Evolutionary conservation across 192 early-diverging fungal species (phyloP).

Genomic region (Backusella macrospora): DNA sequence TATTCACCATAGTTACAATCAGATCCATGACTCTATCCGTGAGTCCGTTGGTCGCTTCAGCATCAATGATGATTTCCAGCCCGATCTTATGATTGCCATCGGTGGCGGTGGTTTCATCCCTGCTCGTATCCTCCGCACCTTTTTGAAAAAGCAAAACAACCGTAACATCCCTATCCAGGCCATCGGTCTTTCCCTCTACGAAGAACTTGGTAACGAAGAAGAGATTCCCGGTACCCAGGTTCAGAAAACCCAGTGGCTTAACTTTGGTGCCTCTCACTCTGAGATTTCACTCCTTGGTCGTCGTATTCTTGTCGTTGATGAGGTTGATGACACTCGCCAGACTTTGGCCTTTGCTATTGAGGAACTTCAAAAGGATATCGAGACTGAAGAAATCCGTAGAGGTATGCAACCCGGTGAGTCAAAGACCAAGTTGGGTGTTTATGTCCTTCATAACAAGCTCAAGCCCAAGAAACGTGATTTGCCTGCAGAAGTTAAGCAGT

Average conservation of each 20-base stretch:
- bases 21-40: constrained; percentile 61
- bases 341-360: constrained; percentile 74
- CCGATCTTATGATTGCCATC: constrained; percentile 77
- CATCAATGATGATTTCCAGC: constrained; percentile 65
- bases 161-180: constrained; percentile 81
- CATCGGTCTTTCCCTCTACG: constrained; percentile 76
- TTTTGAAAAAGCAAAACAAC: constrained; percentile 66
- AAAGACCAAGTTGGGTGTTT: constrained; percentile 66
- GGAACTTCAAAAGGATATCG: constrained; percentile 72
- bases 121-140: constrained; percentile 74
- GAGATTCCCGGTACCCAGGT: constrained; percentile 59
- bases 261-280: constrained; percentile 67
- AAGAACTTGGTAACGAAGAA: constrained; percentile 54
- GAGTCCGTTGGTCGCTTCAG: constrained; percentile 58
- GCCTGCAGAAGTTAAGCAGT: constrained; percentile 58
- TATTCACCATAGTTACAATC: constrained; percentile 50
- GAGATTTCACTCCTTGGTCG: constrained; percentile 67
- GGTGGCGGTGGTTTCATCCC: constrained; percentile 82
- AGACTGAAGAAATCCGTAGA: constrained; percentile 31
- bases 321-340: constrained; percentile 77
- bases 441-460: constrained; percentile 81
- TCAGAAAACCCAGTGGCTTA: constrained; percentile 82
- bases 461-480: constrained; percentile 71
- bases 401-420: constrained; percentile 28
- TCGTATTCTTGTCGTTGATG: constrained; percentile 77